Conservation (phyloP, 2,329 filamentous ascomycete species). For the Colletotrichum godetiae region DNA sequence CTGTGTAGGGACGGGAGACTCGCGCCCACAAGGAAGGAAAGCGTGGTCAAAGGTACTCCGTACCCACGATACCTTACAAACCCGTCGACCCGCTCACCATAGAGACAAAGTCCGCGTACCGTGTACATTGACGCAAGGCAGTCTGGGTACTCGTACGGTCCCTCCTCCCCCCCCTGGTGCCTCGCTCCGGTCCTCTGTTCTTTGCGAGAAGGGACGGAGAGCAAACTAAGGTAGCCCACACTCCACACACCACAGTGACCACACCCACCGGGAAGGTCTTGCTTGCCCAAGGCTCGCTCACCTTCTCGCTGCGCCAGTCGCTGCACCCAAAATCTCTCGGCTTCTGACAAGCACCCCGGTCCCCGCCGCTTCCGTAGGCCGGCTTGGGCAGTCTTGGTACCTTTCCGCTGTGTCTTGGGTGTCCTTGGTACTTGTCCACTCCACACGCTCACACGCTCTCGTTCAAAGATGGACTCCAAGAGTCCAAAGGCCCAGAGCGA, state of each 20-base stretch:
- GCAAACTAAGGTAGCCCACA: not conserved
- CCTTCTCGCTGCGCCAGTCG: not conserved
- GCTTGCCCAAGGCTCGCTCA: not conserved
- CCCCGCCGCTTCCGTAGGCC: slow-evolving; percentile 36
- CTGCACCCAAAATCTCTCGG: slow-evolving; percentile 23
- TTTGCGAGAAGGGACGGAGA: slow-evolving; percentile 4
- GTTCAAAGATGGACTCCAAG: slow-evolving; percentile 5
- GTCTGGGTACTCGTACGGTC: not conserved
- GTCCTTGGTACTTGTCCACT: slow-evolving; percentile 19
- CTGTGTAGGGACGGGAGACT: slow-evolving; percentile 22
- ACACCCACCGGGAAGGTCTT: too few relatives aligned
- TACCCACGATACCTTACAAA: not conserved
- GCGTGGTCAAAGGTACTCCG: not conserved
- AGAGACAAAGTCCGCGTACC: not conserved
- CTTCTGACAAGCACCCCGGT: slow-evolving; percentile 36
- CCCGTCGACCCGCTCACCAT: not conserved
- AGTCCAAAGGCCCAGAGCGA: not conserved
- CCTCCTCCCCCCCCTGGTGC: not conserved
- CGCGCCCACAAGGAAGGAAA: not conserved
- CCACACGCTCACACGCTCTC: not conserved
- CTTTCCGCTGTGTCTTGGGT: slow-evolving; percentile 12
- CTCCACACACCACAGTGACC: not conserved
- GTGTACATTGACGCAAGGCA: slow-evolving; percentile 3
- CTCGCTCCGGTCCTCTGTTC: not conserved
- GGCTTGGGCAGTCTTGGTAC: slow-evolving; percentile 33